Base-by-base conservation (phyloP, 2,329 filamentous ascomycete genomes). In the Phaeosphaeriaceae sp. region DNA sequence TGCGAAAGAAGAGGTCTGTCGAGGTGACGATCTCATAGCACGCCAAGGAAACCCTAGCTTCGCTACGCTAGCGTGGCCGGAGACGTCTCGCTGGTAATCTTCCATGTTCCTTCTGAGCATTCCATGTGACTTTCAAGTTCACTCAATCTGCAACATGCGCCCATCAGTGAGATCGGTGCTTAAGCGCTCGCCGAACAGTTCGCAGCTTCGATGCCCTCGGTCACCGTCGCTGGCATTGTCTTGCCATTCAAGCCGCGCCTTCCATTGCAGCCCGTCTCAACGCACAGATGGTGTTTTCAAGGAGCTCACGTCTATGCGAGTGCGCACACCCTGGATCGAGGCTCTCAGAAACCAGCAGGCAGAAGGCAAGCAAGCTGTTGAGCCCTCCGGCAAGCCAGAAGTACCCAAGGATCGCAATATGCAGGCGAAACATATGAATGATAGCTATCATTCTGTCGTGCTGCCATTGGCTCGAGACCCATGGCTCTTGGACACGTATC, bases 401-500 rank as follows among this genome's bases (percentile, higher is more conserved):
- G 72, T 78, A 2, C 74, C 77, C 11, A 68, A 69, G 47, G 80
- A 86, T 68, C 84, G 85, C 46, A 84, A 89, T 67, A 71, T 91
- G 63, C 81, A 80, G 11, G 88, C 89, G 1, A 90, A 88, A 76
- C 87, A 82, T 73, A 91, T 91, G 89, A 84, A 82, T 22, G 88
- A 92, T 70, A 90, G 87, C 76, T 89, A 88, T 72, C 87, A 90
- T 70, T 85, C 85, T 55, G 85, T 90, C 47, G 86, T 91, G 17
- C 80, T 92, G 25, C 89, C 89, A 7, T 80, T 93, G 10, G 89
- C 86, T 6, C 88, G 86, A 69, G 91, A 93, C 70, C 89, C 89
- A 51, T 93, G 89, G 89, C 80, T 93, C 13, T 83, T 91, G 11
- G 91, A 93, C 72, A 90, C 88, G 0, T 93, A 93, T 70, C 85